phyloP scores from a whole-genome alignment of 371 early-diverging fungal genomes.

The Mortierella sp. region DNA sequence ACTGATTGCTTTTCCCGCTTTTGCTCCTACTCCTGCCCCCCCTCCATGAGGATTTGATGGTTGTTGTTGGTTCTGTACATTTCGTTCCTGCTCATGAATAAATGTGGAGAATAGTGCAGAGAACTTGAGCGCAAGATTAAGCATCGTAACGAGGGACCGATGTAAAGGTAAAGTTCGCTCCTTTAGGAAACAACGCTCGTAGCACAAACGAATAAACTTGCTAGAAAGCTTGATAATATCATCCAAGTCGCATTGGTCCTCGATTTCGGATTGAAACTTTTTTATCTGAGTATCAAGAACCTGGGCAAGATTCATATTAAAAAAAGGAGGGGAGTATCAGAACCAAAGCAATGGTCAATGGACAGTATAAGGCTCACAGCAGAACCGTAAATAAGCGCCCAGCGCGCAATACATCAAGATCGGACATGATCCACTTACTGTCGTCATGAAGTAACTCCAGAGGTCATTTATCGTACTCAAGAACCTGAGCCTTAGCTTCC shows the following conservation, averaged over 20 bases:
- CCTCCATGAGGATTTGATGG: not conserved
- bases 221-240: slow-evolving; percentile 34
- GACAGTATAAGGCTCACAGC: too few relatives aligned
- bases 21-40: not conserved
- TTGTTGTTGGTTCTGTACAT: not conserved
- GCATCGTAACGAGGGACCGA: slow-evolving; percentile 41
- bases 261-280: slow-evolving; percentile 27
- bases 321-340: not conserved
- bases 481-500: slow-evolving; percentile 40
- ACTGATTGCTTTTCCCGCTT: not conserved
- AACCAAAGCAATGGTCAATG: too few relatives aligned
- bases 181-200: slow-evolving; percentile 48
- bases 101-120: slow-evolving; percentile 29
- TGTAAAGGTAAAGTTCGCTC: slow-evolving; percentile 34
- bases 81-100: slow-evolving; percentile 22
- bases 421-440: slow-evolving; percentile 21
- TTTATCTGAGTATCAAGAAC: slow-evolving; percentile 42
- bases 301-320: slow-evolving; percentile 9
- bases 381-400: too few relatives aligned
- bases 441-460: slow-evolving; percentile 53
- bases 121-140: slow-evolving; percentile 37
- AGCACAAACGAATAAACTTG: slow-evolving; percentile 27
- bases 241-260: slow-evolving; percentile 37
- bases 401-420: too few relatives aligned
- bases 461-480: slow-evolving; percentile 41